Evolutionary conservation across 2,329 filamentous ascomycete species (phyloP).

Genomic region (Aspergillus alliaceus): DNA sequence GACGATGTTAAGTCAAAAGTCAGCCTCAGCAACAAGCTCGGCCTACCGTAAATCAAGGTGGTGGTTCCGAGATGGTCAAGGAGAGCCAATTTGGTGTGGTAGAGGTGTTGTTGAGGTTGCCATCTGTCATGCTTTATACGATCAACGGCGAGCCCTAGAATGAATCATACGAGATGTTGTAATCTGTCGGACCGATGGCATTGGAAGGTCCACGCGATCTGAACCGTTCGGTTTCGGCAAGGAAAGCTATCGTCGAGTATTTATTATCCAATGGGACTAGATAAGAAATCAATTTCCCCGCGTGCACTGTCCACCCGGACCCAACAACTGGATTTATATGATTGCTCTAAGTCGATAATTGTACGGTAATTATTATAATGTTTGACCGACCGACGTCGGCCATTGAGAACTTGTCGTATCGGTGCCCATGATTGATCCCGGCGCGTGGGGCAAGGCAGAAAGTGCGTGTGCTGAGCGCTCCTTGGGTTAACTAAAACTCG

Average conservation of each 20-base stretch:
- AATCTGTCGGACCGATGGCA: background rate
- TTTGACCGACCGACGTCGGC: background rate
- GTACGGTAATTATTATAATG: background rate
- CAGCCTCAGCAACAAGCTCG: background rate
- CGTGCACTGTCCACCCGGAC: conserved; percentile 2
- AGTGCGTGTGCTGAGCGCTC: background rate
- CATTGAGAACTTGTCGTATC: too few species aligned
- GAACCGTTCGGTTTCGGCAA: background rate
- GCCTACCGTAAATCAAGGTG: background rate
- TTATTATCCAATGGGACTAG: conserved; percentile 2
- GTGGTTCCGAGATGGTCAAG: background rate
- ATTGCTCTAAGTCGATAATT: too few species aligned
- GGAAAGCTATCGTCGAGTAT: background rate
- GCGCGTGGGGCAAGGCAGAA: background rate
- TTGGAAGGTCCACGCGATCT: conserved; percentile 12
- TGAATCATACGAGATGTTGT: background rate
- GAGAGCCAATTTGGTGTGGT: background rate
- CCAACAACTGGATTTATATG: background rate
- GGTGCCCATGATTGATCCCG: background rate
- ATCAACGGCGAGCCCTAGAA: background rate
- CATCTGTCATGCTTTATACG: background rate
- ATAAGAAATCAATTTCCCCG: conserved; percentile 1
- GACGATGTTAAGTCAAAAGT: background rate
- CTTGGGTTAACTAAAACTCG: background rate
- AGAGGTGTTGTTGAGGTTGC: background rate